phyloP scores from a whole-genome alignment of 192 early-diverging fungal genomes.

The Coemansia sp. region DNA sequence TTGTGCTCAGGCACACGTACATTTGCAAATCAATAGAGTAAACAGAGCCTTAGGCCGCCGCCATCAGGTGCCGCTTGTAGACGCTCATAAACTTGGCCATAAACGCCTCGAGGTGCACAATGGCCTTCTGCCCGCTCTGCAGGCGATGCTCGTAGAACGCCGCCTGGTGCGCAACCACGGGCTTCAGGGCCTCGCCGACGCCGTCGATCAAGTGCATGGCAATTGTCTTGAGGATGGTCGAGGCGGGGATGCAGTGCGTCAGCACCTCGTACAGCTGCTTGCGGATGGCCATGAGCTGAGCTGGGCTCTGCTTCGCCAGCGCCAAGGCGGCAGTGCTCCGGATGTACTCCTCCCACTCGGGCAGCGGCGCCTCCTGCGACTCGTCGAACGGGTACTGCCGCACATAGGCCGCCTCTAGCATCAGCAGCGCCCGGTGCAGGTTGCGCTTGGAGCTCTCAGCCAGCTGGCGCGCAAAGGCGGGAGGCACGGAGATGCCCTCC shows the following conservation, averaged over 20 bases:
- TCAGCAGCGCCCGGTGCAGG: conserved; percentile 86
- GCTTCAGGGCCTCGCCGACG: conserved; percentile 72
- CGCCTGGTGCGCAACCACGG: conserved; percentile 69
- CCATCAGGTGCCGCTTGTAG: conserved; percentile 77
- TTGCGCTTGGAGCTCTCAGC: conserved; percentile 78
- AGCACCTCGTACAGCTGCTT: conserved; percentile 84
- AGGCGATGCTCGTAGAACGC: conserved; percentile 93
- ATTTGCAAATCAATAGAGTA: not conserved
- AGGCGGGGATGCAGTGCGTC: conserved; percentile 86
- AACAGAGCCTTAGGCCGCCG: conserved; percentile 8
- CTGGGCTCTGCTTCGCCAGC: conserved; percentile 75
- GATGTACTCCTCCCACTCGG: conserved; percentile 91
- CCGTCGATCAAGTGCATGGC: conserved; percentile 71
- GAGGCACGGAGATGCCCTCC: conserved; percentile 73
- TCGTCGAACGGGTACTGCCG: conserved; percentile 63
- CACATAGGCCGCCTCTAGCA: conserved; percentile 82
- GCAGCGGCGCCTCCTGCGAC: conserved; percentile 62
- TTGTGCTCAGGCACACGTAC: not conserved
- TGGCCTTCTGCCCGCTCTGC: conserved; percentile 83
- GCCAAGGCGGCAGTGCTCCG: conserved; percentile 69
- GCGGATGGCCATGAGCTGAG: conserved; percentile 72
- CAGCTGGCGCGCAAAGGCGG: conserved; percentile 64
- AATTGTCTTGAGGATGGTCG: conserved; percentile 80
- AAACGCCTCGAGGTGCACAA: conserved; percentile 96
- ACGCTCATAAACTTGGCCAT: conserved; percentile 89